These are phyloP conservation scores for Suhomyces faveliae DNA, from an alignment of 805 yeast genomes.

Conservation along the genomic window DNA sequence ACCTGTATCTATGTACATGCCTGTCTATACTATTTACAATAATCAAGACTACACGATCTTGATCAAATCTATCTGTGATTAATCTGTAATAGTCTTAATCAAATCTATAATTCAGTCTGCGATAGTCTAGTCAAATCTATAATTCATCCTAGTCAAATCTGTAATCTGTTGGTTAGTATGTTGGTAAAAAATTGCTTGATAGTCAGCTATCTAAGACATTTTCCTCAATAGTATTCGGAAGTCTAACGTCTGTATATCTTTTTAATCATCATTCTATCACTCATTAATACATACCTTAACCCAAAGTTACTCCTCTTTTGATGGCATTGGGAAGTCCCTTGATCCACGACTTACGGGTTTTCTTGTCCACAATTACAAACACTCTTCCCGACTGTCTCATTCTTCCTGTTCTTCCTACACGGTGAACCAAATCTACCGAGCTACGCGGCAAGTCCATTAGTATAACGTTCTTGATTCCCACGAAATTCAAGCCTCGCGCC, in stretches of 20 bases:
- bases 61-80: no score
- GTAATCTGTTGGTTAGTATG: neutral
- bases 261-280: conserved; percentile 30
- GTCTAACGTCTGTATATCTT: conserved; percentile 43
- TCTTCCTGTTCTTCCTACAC: conserved; percentile 94
- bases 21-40: no score
- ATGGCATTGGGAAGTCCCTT: conserved; percentile 74
- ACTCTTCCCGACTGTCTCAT: conserved; percentile 89
- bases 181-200: conserved; percentile 5
- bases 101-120: no score
- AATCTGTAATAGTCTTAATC: no score
- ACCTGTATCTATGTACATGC: no score
- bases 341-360: conserved; percentile 71
- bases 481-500: conserved; percentile 88
- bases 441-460: conserved; percentile 83
- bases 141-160: neutral
- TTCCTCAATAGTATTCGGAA: conserved; percentile 37
- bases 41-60: no score
- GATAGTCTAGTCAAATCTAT: no score
- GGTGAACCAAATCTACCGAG: conserved; percentile 82
- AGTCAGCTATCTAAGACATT: conserved; percentile 30
- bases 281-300: conserved; percentile 14
- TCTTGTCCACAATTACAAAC: conserved; percentile 71
- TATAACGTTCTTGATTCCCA: conserved; percentile 75
- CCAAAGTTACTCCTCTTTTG: conserved; percentile 45